A percentile compares a stretch with the other conserved stretches of the same genome.
phyloP scores from a whole-genome alignment of 2,329 filamentous ascomycete species.

The Apiospora koreana region DNA sequence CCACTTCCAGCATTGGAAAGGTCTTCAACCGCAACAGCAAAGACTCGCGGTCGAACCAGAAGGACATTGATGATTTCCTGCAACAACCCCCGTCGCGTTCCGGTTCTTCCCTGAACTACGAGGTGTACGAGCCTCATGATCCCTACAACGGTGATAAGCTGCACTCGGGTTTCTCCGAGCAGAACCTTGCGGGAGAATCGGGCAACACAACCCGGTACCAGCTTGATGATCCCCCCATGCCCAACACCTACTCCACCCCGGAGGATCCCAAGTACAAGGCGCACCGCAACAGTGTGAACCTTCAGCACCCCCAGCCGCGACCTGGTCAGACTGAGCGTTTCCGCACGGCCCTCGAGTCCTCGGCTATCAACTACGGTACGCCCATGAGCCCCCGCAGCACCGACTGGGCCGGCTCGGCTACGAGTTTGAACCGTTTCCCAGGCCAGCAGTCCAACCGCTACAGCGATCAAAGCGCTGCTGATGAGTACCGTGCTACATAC shows the following conservation, averaged over 20 bases:
- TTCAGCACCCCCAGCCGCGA: slow-evolving; percentile 78
- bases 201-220: slow-evolving; percentile 22
- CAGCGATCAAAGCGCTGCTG: slow-evolving; percentile 46
- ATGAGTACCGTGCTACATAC: slow-evolving; percentile 38
- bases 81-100: slow-evolving; percentile 68
- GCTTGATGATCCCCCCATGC: slow-evolving; percentile 42
- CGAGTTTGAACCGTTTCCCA: slow-evolving; percentile 56
- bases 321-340: slow-evolving; percentile 74
- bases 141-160: slow-evolving; percentile 63
- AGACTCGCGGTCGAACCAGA: slow-evolving; percentile 49
- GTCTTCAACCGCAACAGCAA: slow-evolving; percentile 68
- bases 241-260: slow-evolving; percentile 55
- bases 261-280: slow-evolving; percentile 81
- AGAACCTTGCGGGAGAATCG: slow-evolving; percentile 41
- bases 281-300: slow-evolving; percentile 76
- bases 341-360: slow-evolving; percentile 71
- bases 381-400: slow-evolving; percentile 61
- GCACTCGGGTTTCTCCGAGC: slow-evolving; percentile 57
- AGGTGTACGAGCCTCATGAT: slow-evolving; percentile 58
- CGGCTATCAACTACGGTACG: slow-evolving; percentile 67
- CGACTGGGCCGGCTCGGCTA: slow-evolving; percentile 64
- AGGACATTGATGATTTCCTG: slow-evolving; percentile 62
- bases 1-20: slow-evolving; percentile 80
- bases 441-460: slow-evolving; percentile 48
- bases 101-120: slow-evolving; percentile 72